Conservation (phyloP, 2,329 filamentous ascomycete genomes). For the Samsoniella hepiali region DNA sequence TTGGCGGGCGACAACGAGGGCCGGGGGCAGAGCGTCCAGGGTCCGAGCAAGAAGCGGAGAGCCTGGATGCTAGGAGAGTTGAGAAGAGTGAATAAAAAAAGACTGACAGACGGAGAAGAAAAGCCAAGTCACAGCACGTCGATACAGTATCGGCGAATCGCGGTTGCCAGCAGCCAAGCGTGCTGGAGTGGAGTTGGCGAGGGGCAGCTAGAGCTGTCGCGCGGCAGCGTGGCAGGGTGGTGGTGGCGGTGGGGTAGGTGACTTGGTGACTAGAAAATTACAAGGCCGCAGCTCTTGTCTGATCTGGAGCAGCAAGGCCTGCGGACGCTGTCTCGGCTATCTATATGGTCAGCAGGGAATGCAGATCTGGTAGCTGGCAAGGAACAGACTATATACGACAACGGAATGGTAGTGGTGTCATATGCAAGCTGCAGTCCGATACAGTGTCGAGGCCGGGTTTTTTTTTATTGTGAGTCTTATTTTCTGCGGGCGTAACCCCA, state of each 20-base stretch:
- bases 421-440: too few relatives aligned
- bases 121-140: background rate
- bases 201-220: conserved; percentile 19
- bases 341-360: too few relatives aligned
- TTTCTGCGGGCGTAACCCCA: too few relatives aligned
- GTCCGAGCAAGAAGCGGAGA: conserved; percentile 15
- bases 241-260: conserved; percentile 4
- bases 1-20: conserved; percentile 7
- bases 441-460: too few relatives aligned
- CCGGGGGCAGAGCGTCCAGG: conserved; percentile 10
- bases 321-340: background rate
- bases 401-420: too few relatives aligned
- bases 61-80: background rate
- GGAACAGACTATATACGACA: too few relatives aligned
- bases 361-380: too few relatives aligned
- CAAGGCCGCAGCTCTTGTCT: background rate
- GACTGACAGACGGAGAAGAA: background rate
- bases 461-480: too few relatives aligned
- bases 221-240: background rate
- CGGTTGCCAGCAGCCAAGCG: conserved; percentile 23
- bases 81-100: background rate
- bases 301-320: background rate
- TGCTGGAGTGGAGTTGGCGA: conserved; percentile 39
- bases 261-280: background rate
- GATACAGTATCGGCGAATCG: background rate